Conservation (phyloP, 176 grass and related monocot species). For the Carex parvula region DNA sequence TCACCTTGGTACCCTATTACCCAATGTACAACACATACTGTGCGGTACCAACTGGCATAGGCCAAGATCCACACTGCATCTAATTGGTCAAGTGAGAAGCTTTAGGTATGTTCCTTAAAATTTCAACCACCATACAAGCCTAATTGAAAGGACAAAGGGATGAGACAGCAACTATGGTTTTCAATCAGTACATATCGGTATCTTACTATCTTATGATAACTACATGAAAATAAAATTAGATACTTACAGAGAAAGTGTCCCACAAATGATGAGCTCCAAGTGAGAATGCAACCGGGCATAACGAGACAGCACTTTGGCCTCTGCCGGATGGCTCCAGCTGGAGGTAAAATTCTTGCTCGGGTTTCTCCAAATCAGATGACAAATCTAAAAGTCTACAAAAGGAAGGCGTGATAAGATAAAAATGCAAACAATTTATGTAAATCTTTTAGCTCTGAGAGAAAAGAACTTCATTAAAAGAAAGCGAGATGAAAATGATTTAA, state of each 20-base stretch:
- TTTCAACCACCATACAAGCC: background rate
- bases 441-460: background rate
- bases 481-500: background rate
- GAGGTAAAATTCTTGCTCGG: conserved; percentile 89
- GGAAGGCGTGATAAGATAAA: conserved; percentile 5
- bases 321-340: conserved; percentile 66
- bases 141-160: background rate
- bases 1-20: background rate
- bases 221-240: background rate
- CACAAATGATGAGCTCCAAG: conserved; percentile 84
- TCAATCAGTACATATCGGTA: background rate
- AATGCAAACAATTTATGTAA: background rate
- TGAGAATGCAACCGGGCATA: conserved; percentile 82
- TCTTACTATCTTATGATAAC: background rate
- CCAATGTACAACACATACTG: background rate
- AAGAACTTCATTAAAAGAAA: background rate
- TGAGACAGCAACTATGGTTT: background rate
- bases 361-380: conserved; percentile 64
- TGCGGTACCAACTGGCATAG: background rate
- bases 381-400: conserved; percentile 87
- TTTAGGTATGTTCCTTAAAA: background rate
- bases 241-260: conserved; percentile 88
- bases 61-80: background rate
- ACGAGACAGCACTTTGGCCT: conserved; percentile 63
- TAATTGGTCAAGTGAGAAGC: background rate